phyloP scores from a whole-genome alignment of 148 eudicot genomes.

The Heliamphora exappendiculata region DNA sequence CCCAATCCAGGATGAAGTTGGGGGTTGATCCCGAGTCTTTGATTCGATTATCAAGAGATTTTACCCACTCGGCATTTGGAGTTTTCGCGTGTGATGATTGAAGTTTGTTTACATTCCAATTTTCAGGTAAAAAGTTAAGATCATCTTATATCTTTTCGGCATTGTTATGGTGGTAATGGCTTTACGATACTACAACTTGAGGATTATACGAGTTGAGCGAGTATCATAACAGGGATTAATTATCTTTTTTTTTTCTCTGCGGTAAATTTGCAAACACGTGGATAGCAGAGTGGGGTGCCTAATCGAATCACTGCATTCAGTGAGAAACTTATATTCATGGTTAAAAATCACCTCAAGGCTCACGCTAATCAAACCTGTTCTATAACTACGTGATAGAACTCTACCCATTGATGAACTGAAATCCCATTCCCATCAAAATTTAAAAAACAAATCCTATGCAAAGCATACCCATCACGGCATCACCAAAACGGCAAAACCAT shows the following conservation, averaged over 20 bases:
- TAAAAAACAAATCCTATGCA: no score
- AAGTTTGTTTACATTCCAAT: conserved; percentile 1
- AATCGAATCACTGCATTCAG: no score
- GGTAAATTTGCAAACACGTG: not conserved
- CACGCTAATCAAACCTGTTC: not conserved
- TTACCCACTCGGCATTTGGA: not conserved
- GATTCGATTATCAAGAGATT: not conserved
- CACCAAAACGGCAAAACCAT: not conserved
- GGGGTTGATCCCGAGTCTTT: no score
- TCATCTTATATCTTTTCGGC: not conserved
- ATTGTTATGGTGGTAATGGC: not conserved
- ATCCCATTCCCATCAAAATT: no score
- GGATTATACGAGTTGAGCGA: no score
- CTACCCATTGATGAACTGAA: not conserved
- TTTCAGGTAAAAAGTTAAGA: not conserved
- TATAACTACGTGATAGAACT: not conserved
- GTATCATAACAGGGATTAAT: not conserved
- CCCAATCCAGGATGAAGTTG: no score
- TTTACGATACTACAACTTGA: not conserved
- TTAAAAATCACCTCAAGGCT: not conserved
- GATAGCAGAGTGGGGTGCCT: not conserved
- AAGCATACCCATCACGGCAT: no score
- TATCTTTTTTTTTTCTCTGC: not conserved
- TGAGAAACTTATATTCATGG: not conserved
- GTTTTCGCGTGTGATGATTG: not conserved